Evolutionary conservation across 805 yeast genomes (phyloP), one percentile per base, ranked within the genome.

Genomic region (Aciculoconidium aculeatum): DNA sequence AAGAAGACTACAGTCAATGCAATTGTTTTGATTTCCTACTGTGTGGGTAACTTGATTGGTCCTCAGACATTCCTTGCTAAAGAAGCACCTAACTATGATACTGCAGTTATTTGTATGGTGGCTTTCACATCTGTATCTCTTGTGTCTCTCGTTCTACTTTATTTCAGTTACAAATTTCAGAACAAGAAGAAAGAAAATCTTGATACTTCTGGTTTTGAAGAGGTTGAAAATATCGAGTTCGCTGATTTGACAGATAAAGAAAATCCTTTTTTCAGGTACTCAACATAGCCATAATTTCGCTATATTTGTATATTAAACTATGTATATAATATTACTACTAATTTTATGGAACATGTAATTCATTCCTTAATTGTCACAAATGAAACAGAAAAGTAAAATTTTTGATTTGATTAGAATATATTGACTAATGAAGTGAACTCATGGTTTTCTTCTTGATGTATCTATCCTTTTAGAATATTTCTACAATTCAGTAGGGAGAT

Each of bases 31-130:
- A 37, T 51, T 20, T 53, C 52, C 2, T 53, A 49, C 40, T 50
- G 55, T 29, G 45, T 49, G 21, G 58, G 58, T 15, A 53, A 53
- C 32, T 36, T 51, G 29, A 28, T 45, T 17, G 58, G 58, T 2
- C 56, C 56, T 5, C 52, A 47, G 30, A 43, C 51, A 8, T 53
- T 49, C 32, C 37, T 44, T 21, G 34, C 39, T 5, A 20, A 17
- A 13, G 51, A 54, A 30, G 55, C 54, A 5, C 61, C 59, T 2
- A 14, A 41, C 5, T 55, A 50, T 35, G 30, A 37, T 8, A 44
- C 49, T 7, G 59, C 54, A 3, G 49, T 47, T 32, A 39, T 36
- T 28, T 40, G 44, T 23, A 38, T 50, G 29, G 43, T 49, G 26
- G 33, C 23, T 23, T 38, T 43, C 22, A 36, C 34, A 23, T 27